These are phyloP conservation scores for Tolypocladium cylindrosporum DNA, from an alignment of 2,329 filamentous ascomycete genomes.

Conservation along the genomic window DNA sequence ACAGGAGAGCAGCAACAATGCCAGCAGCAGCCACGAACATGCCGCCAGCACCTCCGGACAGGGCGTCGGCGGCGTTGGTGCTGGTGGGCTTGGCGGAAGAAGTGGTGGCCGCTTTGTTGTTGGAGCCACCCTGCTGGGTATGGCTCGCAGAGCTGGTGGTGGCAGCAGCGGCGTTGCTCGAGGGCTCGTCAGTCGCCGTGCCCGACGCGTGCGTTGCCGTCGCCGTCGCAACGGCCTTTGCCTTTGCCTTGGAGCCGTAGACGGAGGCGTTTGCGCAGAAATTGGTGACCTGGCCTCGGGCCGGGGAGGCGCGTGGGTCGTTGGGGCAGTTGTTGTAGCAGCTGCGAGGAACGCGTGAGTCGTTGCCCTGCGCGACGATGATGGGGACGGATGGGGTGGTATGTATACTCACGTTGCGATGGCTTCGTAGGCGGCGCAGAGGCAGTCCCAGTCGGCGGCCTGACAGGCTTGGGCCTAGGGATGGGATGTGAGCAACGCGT, in stretches of 20 bases:
- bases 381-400: background rate
- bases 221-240: conserved; percentile 12
- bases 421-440: conserved; percentile 32
- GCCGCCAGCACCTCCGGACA: conserved; percentile 21
- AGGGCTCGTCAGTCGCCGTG: conserved; percentile 10
- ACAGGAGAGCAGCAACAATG: conserved; percentile 26
- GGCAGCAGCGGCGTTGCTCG: conserved; percentile 10
- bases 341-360: conserved; percentile 14
- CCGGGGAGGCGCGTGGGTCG: conserved; percentile 26
- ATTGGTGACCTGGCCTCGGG: conserved; percentile 27
- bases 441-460: conserved; percentile 33
- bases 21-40: conserved; percentile 27
- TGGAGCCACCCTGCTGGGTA: conserved; percentile 8
- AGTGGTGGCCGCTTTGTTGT: conserved; percentile 1
- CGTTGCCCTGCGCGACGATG: background rate
- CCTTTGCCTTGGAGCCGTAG: conserved; percentile 24
- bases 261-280: conserved; percentile 36
- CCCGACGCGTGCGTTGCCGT: background rate
- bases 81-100: conserved; percentile 11
- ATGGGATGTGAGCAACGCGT: background rate
- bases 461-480: conserved; percentile 25
- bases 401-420: conserved; percentile 33
- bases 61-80: conserved; percentile 13
- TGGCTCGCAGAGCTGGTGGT: conserved; percentile 10
- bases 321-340: conserved; percentile 50